phyloP scores from a whole-genome alignment of 306 rosid species.

The Corylus heterophylla region DNA sequence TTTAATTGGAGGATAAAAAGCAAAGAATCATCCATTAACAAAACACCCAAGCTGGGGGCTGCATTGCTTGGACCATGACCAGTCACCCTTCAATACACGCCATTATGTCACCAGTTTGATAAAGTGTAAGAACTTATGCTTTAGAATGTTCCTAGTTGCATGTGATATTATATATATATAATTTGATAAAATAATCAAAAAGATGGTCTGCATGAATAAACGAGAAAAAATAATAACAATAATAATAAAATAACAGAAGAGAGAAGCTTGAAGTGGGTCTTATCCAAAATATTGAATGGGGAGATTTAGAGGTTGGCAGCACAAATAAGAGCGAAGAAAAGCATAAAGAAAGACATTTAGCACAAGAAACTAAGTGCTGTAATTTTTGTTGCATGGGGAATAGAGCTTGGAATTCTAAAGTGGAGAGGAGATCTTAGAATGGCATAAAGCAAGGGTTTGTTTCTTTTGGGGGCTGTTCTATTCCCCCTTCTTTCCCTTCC shows the following conservation, averaged over 20 bases:
- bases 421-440: constrained; percentile 59
- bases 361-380: constrained; percentile 54
- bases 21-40: constrained; percentile 41
- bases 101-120: constrained; percentile 50
- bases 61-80: constrained; percentile 66
- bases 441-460: constrained; percentile 83
- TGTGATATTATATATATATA: constrained; percentile 41
- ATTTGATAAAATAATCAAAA: constrained; percentile 24
- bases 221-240: not conserved
- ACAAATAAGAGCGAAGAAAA: constrained; percentile 48
- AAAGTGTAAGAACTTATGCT: constrained; percentile 67
- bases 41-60: constrained; percentile 42
- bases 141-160: constrained; percentile 67
- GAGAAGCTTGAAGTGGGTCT: constrained; percentile 13
- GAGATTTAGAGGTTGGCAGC: constrained; percentile 26
- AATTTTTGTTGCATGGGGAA: constrained; percentile 68
- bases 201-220: constrained; percentile 27
- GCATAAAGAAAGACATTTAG: constrained; percentile 55
- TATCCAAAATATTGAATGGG: constrained; percentile 4
- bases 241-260: not conserved
- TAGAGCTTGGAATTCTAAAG: constrained; percentile 96
- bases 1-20: constrained; percentile 61
- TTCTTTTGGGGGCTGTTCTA: constrained; percentile 71
- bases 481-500: constrained; percentile 28
- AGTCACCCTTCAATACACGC: constrained; percentile 53